Base-by-base conservation (phyloP, 805 yeast species). In the Blastobotrys mokoenaii region DNA sequence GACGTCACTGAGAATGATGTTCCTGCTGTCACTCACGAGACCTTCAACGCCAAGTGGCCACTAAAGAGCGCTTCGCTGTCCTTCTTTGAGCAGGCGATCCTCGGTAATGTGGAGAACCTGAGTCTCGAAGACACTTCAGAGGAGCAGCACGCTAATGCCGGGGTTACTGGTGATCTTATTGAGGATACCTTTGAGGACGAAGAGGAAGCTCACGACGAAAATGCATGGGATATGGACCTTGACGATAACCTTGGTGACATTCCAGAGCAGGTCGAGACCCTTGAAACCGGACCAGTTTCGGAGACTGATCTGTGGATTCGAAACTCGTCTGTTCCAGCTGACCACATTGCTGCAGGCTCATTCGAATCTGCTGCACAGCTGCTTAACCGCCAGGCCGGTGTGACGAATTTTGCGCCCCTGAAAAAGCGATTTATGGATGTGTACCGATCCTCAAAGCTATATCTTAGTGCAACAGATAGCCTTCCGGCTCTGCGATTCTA, bases 361-460 rank as follows among this genome's bases (percentile, higher is more conserved):
- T 90, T 90, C 62, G 97, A 88, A 54, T 84, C 90, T 44, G 99
- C 97, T 33, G 93, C 96, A 34, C 94, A 88, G 58, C 76, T 94
- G 60, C 74, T 93, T 57, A 80, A 82, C 69, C 83, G 90, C 59
- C 98, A 94, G 66, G 72, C 82, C 38, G 98, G 97, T 56, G 77
- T 86, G 43, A 81, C 77, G 22, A 73, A 85, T 55, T 90, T 94
- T 62, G 95, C 81, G 58, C 97, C 97, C 11, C 74, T 93, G 56
- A 80, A 90, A 67, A 61, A 72, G 25, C 75, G 96, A 50, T 93
- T 93, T 70, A 55, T 84, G 62, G 90, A 87, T 57, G 82, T 88
- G 10, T 94, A 85, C 65, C 81, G 82, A 56, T 75, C 94, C 32
- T 77, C 84, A 33, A 86, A 87, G 67, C 70, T 86, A 40, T 81